Percentiles rank a stretch among this genome's conserved stretches.
Conservation (phyloP, 345 rosid species). For the Aegle marmelos region DNA sequence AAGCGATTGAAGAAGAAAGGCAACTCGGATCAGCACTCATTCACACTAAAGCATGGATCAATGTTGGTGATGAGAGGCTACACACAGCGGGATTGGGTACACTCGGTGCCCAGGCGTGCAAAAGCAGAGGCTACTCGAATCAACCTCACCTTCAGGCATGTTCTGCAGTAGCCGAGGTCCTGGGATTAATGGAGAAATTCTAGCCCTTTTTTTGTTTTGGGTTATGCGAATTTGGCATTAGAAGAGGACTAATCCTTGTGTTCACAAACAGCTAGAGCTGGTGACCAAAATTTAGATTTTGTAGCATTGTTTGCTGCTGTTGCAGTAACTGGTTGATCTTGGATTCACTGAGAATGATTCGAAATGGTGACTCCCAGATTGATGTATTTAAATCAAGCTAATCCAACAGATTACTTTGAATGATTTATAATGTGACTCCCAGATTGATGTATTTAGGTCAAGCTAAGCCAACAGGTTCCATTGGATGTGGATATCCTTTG, state of each 20-base stretch:
- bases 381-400: too few species aligned
- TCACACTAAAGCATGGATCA: constrained; percentile 75
- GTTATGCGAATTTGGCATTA: too few species aligned
- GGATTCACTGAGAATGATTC: not conserved
- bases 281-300: not conserved
- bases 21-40: constrained; percentile 43
- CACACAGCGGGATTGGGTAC: constrained; percentile 89
- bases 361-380: too few species aligned
- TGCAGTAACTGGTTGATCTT: not conserved
- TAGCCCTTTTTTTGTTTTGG: not conserved
- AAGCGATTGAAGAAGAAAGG: constrained; percentile 53
- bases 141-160: constrained; percentile 75
- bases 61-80: constrained; percentile 80
- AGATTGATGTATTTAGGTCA: too few species aligned
- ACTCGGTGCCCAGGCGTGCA: constrained; percentile 82
- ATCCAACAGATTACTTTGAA: not conserved
- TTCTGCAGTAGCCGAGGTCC: constrained; percentile 20
- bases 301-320: not conserved
- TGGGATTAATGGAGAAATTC: not conserved
- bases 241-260: not conserved
- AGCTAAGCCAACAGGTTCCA: too few species aligned
- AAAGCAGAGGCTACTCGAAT: constrained; percentile 60
- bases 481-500: too few species aligned
- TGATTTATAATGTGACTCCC: not conserved
- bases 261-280: too few species aligned